Evolutionary conservation across 768 basidiomycete genomes (phyloP), one percentile per base, ranked within the genome.

Genomic region (Pleurotus tuber-regium): DNA sequence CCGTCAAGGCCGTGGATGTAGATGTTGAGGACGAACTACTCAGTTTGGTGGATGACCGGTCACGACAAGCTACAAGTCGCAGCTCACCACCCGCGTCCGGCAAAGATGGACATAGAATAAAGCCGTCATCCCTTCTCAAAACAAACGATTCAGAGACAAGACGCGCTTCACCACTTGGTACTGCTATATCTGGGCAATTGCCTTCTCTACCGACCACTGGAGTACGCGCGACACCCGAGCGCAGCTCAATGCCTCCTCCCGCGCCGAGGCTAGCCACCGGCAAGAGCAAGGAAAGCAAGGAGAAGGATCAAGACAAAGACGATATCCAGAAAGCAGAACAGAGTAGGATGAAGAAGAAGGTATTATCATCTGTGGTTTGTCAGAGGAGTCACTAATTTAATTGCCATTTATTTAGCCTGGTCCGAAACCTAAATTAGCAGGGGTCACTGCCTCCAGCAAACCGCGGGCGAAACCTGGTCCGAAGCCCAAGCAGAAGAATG

Each of bases 21-120:
- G 70, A 70, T 66, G 77, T 83, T 19, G 84, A 86, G 52, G 79
- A 86, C 56, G 87, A 89, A 66, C 66, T 89, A 43, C 72, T 88
- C 52, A 86, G 85, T 58, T 70, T 89, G 21, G 70, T 89, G 25
- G 87, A 86, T 59, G 85, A 82, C 57, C 43, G 42, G 33, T 50
- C 59, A 12, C 60, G 24, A 35, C 54, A 28, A 18, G 54, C 28
- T 43, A 54, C 9, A 29, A 59, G 54, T 43, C 42, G 12, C 54
- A 59, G 35, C 43, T 55, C 30, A 48, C 61, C 49, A 48, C 52
- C 24, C 19, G 41, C 51, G 25, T 30, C 38, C 40, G 24, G 14
- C 31, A 57, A 54, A 42, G 28, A 14, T n/a, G 16, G 25, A 28
- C 39, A 48, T 29, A 36, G 26, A 7, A 26, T 40, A 14, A 60